Base-by-base conservation (phyloP, 306 rosid species). In the Coriaria nepalensis region DNA sequence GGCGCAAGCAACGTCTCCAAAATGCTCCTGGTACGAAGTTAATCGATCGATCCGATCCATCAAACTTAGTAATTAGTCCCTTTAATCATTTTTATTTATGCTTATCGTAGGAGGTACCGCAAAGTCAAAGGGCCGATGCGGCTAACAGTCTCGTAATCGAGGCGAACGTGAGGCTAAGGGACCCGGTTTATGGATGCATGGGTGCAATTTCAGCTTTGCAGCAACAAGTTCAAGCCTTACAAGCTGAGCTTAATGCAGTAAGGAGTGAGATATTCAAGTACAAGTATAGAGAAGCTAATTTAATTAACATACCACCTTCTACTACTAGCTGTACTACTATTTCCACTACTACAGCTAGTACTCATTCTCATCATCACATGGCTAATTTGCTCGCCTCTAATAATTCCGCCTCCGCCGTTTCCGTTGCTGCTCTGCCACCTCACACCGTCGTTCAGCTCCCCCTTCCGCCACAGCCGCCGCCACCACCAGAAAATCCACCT, bases 1-100 rank as follows among this genome's bases (percentile, higher is more conserved):
- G 96, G 98, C 39, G 98, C 98, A 35, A 90, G 98, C 77, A 90
- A 90, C 62, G 98, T 90, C 56, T 84, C 98, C 8, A 90, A 90
- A 81, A 74, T 90, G 95, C 83, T 90, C 4, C 79, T 79, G 96
- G 95, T 81, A 78, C 40, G n/a, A 12, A 46, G 2, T 20, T 20
- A 20, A 20, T 20, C 29, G 29, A 20, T 20, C 29, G 1, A 20
- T 20, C 29, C 29, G 29, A 20, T 20, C 29, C 1, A 20, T 20
- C 29, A 1, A 20, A 20, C 29, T 20, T 20, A 20, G 29, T 1
- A 20, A 20, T 20, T 20, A 20, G 29, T 20, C 29, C 29, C 29
- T 20, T 20, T 20, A 20, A 20, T 20, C 29, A 20, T 3, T 1
- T 20, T 20, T 20, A 3, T 20, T 20, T 20, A 20, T 20, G 29